Conservation (phyloP, 495 filamentous ascomycete species). For the Durotheca rogersii region DNA sequence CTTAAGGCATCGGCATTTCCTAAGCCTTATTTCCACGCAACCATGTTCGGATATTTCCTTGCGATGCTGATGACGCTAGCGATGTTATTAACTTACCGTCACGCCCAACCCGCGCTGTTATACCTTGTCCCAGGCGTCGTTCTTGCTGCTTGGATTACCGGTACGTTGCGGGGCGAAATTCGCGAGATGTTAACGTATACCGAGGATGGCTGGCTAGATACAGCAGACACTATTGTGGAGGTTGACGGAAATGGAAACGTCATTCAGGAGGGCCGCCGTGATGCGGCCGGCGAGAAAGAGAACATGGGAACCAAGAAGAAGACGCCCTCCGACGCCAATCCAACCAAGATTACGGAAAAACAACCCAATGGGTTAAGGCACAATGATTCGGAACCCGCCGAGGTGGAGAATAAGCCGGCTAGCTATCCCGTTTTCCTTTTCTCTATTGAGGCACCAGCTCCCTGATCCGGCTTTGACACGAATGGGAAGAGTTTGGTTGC, state of each 20-base stretch:
- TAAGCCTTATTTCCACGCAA: slow-evolving; percentile 85
- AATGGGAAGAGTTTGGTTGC: neutral
- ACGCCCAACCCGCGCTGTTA: slow-evolving; percentile 87
- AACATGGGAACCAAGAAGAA: neutral
- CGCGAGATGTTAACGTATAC: slow-evolving; percentile 76
- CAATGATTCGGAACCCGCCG: neutral
- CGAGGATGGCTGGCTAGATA: slow-evolving; percentile 63
- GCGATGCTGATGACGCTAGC: slow-evolving; percentile 78
- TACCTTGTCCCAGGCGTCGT: slow-evolving; percentile 92
- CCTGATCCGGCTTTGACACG: neutral
- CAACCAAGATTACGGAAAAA: neutral
- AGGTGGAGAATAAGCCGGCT: neutral
- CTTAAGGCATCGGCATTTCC: slow-evolving; percentile 60
- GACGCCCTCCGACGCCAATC: neutral
- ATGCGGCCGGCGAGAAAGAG: slow-evolving; percentile 9
- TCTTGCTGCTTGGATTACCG: slow-evolving; percentile 76
- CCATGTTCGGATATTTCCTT: slow-evolving; percentile 71
- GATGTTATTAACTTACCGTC: slow-evolving; percentile 74
- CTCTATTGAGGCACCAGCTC: slow-evolving; percentile 30
- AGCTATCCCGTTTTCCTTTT: slow-evolving; percentile 32
- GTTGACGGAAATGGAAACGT: slow-evolving; percentile 36
- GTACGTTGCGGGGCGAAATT: slow-evolving; percentile 65
- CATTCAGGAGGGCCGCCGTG: slow-evolving; percentile 15
- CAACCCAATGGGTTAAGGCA: neutral
- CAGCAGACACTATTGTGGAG: slow-evolving; percentile 48